A percentile compares a stretch with the other conserved stretches of the same genome.
Conservation (phyloP, 2,329 filamentous ascomycete genomes). For the Cryphonectria nitschkei region DNA sequence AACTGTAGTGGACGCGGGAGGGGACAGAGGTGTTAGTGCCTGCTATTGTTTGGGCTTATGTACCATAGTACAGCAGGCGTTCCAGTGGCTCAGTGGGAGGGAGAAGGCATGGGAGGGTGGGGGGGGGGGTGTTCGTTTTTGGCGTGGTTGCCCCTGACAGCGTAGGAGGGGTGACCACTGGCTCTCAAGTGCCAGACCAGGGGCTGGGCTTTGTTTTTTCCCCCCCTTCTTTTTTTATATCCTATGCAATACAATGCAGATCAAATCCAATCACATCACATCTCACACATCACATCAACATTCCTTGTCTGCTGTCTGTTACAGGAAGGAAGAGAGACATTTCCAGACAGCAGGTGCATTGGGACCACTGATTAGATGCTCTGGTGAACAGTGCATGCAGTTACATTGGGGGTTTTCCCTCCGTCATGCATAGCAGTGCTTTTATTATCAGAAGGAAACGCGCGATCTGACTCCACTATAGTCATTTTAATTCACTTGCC, state of each 20-base stretch:
- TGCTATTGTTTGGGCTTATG: not conserved
- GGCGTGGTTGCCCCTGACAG: slow-evolving; percentile 13
- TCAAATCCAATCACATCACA: not conserved
- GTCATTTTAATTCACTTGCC: slow-evolving; percentile 1
- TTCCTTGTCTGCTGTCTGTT: not conserved
- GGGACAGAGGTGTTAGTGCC: not conserved
- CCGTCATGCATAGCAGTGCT: not conserved
- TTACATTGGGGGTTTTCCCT: not conserved
- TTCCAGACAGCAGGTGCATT: not conserved
- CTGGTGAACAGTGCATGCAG: not conserved
- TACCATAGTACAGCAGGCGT: not conserved
- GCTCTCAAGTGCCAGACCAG: no score
- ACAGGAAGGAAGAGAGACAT: not conserved
- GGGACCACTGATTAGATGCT: not conserved
- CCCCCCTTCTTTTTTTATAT: not conserved
- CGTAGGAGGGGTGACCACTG: not conserved
- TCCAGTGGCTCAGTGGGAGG: not conserved
- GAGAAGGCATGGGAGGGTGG: not conserved
- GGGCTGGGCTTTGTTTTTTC: not conserved
- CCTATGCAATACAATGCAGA: not conserved
- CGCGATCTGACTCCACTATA: not conserved
- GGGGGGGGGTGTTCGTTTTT: not conserved
- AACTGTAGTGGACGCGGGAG: not conserved
- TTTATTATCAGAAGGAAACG: not conserved
- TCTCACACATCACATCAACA: not conserved